Conservation (phyloP, 192 early-diverging fungal genomes). For the Gamsiella multidivaricata region DNA sequence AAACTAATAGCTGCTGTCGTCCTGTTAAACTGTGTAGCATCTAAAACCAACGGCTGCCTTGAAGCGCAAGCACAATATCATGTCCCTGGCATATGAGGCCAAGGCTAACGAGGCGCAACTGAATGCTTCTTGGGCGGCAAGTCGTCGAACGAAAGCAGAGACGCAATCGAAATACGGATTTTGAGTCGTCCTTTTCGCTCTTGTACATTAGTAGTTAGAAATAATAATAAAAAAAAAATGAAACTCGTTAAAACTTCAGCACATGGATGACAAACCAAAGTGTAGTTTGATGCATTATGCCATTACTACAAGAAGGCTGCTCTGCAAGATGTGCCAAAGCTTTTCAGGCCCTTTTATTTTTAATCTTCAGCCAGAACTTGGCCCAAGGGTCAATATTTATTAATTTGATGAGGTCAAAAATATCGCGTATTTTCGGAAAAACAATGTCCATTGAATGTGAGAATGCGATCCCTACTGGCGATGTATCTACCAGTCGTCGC, state of each 20-base stretch:
- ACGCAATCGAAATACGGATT: conserved; percentile 75
- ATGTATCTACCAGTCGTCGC: conserved; percentile 40
- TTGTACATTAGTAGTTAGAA: neutral
- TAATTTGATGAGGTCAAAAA: no score
- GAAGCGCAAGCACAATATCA: conserved; percentile 82
- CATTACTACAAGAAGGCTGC: no score
- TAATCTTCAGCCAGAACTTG: no score
- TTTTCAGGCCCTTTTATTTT: no score
- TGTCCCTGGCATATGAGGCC: conserved; percentile 82
- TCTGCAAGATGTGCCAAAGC: no score
- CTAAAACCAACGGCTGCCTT: conserved; percentile 66
- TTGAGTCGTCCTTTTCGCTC: neutral
- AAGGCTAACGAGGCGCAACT: conserved; percentile 71
- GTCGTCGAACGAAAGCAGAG: conserved; percentile 71
- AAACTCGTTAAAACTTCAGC: neutral
- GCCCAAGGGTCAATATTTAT: no score
- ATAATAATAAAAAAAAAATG: neutral
- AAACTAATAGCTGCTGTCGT: no score
- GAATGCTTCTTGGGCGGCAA: conserved; percentile 69
- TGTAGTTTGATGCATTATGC: no score
- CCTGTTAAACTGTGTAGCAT: conserved; percentile 54
- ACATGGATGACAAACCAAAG: no score
- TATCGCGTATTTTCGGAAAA: no score
- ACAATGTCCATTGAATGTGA: no score
- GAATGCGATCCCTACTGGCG: neutral